Evolutionary conservation across 176 grass and related monocot species (phyloP).

Genomic region (Eremochloa ophiuroides): DNA sequence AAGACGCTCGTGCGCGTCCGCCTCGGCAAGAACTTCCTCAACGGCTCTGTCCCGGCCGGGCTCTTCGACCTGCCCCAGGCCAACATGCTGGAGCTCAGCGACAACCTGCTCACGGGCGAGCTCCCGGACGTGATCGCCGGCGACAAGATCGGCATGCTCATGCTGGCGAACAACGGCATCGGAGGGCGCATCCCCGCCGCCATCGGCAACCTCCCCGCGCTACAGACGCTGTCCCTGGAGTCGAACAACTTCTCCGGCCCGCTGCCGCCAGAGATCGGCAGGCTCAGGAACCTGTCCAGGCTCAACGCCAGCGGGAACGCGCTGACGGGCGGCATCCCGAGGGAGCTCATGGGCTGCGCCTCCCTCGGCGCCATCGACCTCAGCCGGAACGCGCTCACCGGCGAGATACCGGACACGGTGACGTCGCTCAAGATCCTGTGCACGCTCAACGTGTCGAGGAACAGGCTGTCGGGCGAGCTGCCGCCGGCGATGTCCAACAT

Average conservation of each 20-base stretch:
- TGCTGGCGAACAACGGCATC: slow-evolving; percentile 45
- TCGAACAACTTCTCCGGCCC: slow-evolving; percentile 54
- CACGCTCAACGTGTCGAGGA: slow-evolving; percentile 79
- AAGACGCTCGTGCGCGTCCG: slow-evolving; percentile 60
- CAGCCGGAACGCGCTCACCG: slow-evolving; percentile 67
- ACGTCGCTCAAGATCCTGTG: slow-evolving; percentile 56
- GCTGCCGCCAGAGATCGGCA: slow-evolving; percentile 57
- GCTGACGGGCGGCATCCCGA: slow-evolving; percentile 55
- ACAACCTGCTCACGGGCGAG: slow-evolving; percentile 74
- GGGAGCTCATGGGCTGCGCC: slow-evolving; percentile 43
- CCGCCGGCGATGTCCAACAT: slow-evolving; percentile 55
- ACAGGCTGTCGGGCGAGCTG: slow-evolving; percentile 46
- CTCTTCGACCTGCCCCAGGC: slow-evolving; percentile 61
- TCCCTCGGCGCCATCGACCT: slow-evolving; percentile 56
- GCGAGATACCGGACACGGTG: slow-evolving; percentile 55
- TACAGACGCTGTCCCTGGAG: slow-evolving; percentile 67
- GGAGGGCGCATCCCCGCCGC: slow-evolving; percentile 42
- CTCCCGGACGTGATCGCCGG: slow-evolving; percentile 44
- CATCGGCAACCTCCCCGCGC: slow-evolving; percentile 58
- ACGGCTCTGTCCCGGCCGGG: slow-evolving; percentile 46
- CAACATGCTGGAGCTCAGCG: slow-evolving; percentile 70
- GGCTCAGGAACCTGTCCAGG: slow-evolving; percentile 44
- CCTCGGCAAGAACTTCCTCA: slow-evolving; percentile 62
- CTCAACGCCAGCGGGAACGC: slow-evolving; percentile 69
- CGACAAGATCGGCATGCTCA: slow-evolving; percentile 31